phyloP scores from a whole-genome alignment of 257 asterid species.

The Nemophila menziesii region DNA sequence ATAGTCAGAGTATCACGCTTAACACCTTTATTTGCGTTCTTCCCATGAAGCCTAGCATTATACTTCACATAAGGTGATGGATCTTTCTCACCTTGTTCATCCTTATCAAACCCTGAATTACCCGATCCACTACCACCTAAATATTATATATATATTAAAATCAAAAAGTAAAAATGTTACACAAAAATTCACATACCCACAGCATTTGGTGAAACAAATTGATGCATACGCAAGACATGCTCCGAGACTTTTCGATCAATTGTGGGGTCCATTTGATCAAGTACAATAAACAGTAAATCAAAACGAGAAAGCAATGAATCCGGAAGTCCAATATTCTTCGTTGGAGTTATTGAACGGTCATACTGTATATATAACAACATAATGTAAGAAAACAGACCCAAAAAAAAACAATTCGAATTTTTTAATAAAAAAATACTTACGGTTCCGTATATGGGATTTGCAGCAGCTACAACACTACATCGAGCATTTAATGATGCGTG shows the following conservation, averaged over 20 bases:
- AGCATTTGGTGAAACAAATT: constrained; percentile 53
- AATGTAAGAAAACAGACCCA: constrained; percentile 3
- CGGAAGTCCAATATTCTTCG: constrained; percentile 95
- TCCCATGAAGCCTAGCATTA: constrained; percentile 82
- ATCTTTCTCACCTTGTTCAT: constrained; percentile 55
- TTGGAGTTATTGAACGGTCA: constrained; percentile 90
- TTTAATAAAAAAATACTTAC: constrained; percentile 35
- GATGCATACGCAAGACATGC: constrained; percentile 88
- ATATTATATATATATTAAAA: constrained; percentile 11
- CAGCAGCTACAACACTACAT: constrained; percentile 99
- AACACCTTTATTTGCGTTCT: constrained; percentile 35
- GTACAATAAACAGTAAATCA: constrained; percentile 82
- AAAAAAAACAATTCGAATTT: background rate
- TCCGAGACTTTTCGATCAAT: constrained; percentile 84
- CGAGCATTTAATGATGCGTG: constrained; percentile 96
- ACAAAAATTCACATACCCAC: constrained; percentile 39
- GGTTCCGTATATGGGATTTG: constrained; percentile 97
- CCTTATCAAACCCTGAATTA: constrained; percentile 38
- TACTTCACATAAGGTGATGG: constrained; percentile 67
- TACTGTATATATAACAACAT: constrained; percentile 41
- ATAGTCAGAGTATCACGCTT: constrained; percentile 72
- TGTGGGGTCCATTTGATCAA: constrained; percentile 98
- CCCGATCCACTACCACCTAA: constrained; percentile 37
- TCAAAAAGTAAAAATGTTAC: constrained; percentile 5
- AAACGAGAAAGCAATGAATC: constrained; percentile 98